Base-by-base conservation (phyloP, 2,329 filamentous ascomycete genomes). In the Colletotrichum paranaense region DNA sequence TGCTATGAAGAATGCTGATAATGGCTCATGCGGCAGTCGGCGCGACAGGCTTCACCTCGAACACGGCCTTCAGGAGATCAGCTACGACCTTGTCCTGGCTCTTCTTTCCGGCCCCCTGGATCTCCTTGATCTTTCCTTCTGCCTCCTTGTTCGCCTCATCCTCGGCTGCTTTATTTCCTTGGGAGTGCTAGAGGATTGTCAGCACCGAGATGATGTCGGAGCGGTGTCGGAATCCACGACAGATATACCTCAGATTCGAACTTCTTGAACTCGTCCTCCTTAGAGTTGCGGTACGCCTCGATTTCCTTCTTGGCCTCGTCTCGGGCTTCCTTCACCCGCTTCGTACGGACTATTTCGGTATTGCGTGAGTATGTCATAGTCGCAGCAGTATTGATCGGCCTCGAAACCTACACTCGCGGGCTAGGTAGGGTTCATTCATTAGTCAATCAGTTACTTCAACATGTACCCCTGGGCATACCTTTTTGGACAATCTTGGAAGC, bases 401-500 rank as follows among this genome's bases (percentile, higher is more conserved):
- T 42, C 26, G 35, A 42, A 67, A 83, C 89, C 83, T 91, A 97
- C 95, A 97, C 91, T 97, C 95, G 91, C 95, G 91, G 80, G 95
- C 94, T 97, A 24, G 68, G 62, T 16, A 26, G 11, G 30, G 52
- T 16, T 24, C 19, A 52, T 32, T 53, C 32, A 22, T 49, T 11
- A 63, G 49, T 22, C 35, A 42, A 42, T n/a, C 28, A 28, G 30
- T 22, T 26, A 22, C 38, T 32, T 35, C 7, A 22, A n/a, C 35
- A 42, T 49, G 8, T 8, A 22, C 19, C 4, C 3, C 32, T 9
- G n/a, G 28, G 16, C 87, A 74, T 84, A 97, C 96, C 94, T 90
- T 97, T 95, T 85, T 98, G 96, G 72, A 99, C 95, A 83, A 99
- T 99, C 90, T 98, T 98, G 86, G 98, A 96, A 75, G 97, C 97